Conservation (phyloP, 2,329 filamentous ascomycete species). For the Cordyceps javanica region DNA sequence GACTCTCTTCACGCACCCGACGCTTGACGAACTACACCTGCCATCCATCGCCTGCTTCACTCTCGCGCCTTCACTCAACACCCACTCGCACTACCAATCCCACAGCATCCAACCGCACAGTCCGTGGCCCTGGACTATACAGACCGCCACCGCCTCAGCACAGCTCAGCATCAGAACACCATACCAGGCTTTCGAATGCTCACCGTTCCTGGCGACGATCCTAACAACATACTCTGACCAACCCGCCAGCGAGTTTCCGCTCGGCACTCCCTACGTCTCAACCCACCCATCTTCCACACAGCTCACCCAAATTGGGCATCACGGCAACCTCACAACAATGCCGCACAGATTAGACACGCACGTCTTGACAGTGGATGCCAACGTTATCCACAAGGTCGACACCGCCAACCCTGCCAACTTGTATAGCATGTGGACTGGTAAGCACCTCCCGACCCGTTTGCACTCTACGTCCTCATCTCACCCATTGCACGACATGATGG, state of each 20-base stretch:
- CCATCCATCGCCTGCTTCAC: neutral
- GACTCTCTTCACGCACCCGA: neutral
- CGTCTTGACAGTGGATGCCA: conserved; percentile 85
- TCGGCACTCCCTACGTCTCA: conserved; percentile 13
- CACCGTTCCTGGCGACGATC: conserved; percentile 14
- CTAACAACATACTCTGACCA: neutral
- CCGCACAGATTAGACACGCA: conserved; percentile 76
- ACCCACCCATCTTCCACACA: conserved; percentile 16
- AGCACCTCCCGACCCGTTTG: conserved; percentile 31
- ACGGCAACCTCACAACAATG: conserved; percentile 49
- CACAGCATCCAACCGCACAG: neutral
- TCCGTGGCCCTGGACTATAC: neutral
- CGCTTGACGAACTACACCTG: neutral
- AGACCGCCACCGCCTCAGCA: neutral
- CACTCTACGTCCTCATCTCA: neutral
- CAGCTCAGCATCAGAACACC: neutral
- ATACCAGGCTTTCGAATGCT: neutral
- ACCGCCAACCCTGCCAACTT: conserved; percentile 88
- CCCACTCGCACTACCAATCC: neutral
- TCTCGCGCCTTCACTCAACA: neutral
- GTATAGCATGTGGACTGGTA: conserved; percentile 95
- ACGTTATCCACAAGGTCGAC: conserved; percentile 90
- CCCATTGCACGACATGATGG: neutral
- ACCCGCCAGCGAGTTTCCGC: conserved; percentile 8
- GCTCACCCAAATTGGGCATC: conserved; percentile 32